phyloP scores from a whole-genome alignment of 768 basidiomycete genomes.

The Boletales sp. region DNA sequence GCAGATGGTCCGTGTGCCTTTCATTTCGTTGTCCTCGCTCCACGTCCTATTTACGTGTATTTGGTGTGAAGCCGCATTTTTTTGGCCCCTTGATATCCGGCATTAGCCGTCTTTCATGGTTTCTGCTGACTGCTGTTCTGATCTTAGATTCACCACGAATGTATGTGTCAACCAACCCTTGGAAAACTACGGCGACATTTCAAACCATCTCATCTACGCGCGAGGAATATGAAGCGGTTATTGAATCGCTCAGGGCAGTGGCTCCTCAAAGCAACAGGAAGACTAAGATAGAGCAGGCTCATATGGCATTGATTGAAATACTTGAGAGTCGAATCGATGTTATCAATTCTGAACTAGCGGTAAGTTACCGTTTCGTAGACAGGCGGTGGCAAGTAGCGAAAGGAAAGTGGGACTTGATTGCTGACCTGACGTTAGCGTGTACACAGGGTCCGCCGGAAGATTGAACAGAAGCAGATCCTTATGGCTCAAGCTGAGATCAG shows the following conservation, averaged over 20 bases:
- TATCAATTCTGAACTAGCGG: conserved; percentile 68
- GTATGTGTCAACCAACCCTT: conserved; percentile 84
- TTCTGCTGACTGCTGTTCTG: conserved; percentile 30
- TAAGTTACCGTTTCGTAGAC: conserved; percentile 40
- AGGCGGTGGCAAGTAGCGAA: conserved; percentile 9
- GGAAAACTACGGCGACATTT: conserved; percentile 82
- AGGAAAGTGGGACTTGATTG: conserved; percentile 15
- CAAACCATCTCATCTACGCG: conserved; percentile 65
- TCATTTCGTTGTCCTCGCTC: conserved; percentile 31
- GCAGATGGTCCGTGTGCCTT: conserved; percentile 78
- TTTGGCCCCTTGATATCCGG: conserved; percentile 40
- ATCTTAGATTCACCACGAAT: conserved; percentile 78
- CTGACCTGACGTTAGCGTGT: conserved; percentile 53
- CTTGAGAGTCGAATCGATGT: conserved; percentile 63
- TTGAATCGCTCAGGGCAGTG: conserved; percentile 56
- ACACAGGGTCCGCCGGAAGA: conserved; percentile 62
- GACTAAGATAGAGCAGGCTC: conserved; percentile 59
- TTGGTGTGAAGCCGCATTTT: conserved; percentile 52
- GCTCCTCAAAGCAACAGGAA: conserved; percentile 45
- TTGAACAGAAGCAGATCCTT: conserved; percentile 61
- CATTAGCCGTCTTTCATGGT: conserved; percentile 34
- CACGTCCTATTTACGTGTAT: conserved; percentile 66
- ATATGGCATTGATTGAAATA: conserved; percentile 55
- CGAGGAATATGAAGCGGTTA: conserved; percentile 65
- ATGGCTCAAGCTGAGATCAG: conserved; percentile 76